phyloP scores from a whole-genome alignment of 805 yeast species.

The Saturnispora serradocipensis region DNA sequence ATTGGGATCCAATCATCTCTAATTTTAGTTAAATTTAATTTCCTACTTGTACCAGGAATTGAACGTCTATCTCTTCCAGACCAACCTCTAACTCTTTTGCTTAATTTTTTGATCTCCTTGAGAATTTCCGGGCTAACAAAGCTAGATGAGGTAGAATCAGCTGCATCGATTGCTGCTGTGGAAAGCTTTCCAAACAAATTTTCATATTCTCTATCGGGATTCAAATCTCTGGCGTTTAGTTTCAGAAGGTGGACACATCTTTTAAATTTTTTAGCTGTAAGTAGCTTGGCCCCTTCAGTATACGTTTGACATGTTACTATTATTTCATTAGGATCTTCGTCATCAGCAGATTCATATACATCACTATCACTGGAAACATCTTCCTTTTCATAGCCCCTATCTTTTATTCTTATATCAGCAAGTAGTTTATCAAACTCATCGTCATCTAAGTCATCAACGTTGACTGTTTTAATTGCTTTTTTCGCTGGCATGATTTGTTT shows the following conservation, averaged over 20 bases:
- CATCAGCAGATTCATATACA: slow-evolving; percentile 29
- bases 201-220: slow-evolving; percentile 69
- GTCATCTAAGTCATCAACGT: slow-evolving; percentile 22
- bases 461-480: slow-evolving; percentile 8
- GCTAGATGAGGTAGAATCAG: slow-evolving; percentile 63
- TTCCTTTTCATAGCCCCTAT: slow-evolving; percentile 16
- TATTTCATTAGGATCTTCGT: slow-evolving; percentile 20
- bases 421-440: slow-evolving; percentile 49
- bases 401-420: slow-evolving; percentile 29
- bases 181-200: slow-evolving; percentile 65
- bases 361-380: slow-evolving; percentile 24
- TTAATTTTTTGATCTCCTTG: slow-evolving; percentile 50
- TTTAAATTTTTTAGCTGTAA: slow-evolving; percentile 38
- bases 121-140: slow-evolving; percentile 61
- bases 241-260: slow-evolving; percentile 33
- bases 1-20: slow-evolving; percentile 79
- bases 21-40: slow-evolving; percentile 58
- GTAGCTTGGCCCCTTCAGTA: slow-evolving; percentile 26
- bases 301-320: slow-evolving; percentile 19
- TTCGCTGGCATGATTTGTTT: slow-evolving; percentile 13
- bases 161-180: slow-evolving; percentile 60
- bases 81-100: slow-evolving; percentile 67
- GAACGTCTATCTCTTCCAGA: slow-evolving; percentile 67
- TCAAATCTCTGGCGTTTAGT: slow-evolving; percentile 45
- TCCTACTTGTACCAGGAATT: slow-evolving; percentile 67